Evolutionary conservation across 768 basidiomycete genomes (phyloP).

Genomic region (Fomitopsis serialis): DNA sequence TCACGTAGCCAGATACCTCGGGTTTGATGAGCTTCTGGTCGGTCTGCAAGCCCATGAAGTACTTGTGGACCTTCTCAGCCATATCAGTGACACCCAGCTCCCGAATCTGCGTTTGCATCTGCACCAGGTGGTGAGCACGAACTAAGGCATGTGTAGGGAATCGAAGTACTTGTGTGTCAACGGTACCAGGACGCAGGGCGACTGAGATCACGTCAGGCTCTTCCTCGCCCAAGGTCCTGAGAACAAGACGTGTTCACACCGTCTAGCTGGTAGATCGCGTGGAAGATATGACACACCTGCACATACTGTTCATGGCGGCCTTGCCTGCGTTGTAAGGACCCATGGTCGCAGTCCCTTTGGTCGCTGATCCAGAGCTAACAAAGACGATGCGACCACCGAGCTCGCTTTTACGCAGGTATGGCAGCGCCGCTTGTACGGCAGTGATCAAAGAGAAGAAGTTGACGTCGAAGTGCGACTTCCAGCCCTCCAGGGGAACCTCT

Average conservation of each 20-base stretch:
- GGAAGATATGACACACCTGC: constrained; percentile 42
- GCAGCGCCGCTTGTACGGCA: constrained; percentile 61
- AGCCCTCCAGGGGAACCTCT: constrained; percentile 45
- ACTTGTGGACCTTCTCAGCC: constrained; percentile 45
- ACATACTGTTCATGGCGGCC: constrained; percentile 85
- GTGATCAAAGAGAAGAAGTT: constrained; percentile 85
- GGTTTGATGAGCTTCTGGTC: constrained; percentile 74
- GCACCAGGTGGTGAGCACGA: neutral
- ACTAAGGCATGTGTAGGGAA: neutral
- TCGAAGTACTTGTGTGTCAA: constrained; percentile 70
- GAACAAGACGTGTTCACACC: neutral
- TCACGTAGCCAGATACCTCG: constrained; percentile 69
- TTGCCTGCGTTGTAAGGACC: constrained; percentile 81
- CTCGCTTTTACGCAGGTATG: constrained; percentile 57
- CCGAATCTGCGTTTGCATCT: constrained; percentile 72
- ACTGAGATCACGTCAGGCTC: constrained; percentile 72
- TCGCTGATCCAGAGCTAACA: constrained; percentile 82
- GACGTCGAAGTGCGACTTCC: constrained; percentile 75
- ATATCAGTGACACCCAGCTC: constrained; percentile 47
- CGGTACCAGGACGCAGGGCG: constrained; percentile 83
- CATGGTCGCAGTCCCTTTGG: constrained; percentile 64
- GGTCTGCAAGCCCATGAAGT: constrained; percentile 51
- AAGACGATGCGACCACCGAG: constrained; percentile 68
- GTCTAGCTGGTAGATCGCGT: neutral
- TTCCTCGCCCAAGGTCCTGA: constrained; percentile 79